Evolutionary conservation across 108 stramenopile genomes (phyloP).

Genomic region (Cylindrotheca closterium): DNA sequence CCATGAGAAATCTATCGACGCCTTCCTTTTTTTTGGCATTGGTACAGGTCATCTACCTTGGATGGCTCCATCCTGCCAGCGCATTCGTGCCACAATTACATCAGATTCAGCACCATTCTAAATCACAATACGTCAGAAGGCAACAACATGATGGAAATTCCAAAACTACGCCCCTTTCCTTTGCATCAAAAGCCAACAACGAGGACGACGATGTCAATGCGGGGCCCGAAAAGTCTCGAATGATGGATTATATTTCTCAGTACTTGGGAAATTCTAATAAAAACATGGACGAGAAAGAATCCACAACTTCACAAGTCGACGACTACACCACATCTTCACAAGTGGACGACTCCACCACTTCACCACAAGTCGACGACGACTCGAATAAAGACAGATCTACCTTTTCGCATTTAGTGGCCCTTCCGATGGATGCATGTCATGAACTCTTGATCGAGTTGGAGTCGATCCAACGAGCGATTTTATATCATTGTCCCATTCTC

Average conservation of each 20-base stretch:
- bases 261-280: conserved; percentile 14
- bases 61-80: no score
- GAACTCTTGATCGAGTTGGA: conserved; percentile 73
- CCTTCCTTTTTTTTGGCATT: no score
- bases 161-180: no score
- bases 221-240: conserved; percentile 25
- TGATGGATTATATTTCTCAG: conserved; percentile 23
- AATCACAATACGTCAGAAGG: no score
- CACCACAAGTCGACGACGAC: neutral
- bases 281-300: neutral
- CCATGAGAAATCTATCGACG: no score
- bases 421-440: conserved; percentile 71
- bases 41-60: no score
- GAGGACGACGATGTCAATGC: conserved; percentile 9
- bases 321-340: neutral
- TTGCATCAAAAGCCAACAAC: no score
- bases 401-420: conserved; percentile 68
- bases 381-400: neutral
- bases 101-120: no score
- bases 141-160: no score
- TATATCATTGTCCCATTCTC: conserved; percentile 78
- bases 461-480: conserved; percentile 71
- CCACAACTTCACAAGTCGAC: neutral
- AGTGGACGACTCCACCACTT: no score
- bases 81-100: no score